phyloP scores from a whole-genome alignment of 2,329 filamentous ascomycete genomes.

The Exophiala calicioides region DNA sequence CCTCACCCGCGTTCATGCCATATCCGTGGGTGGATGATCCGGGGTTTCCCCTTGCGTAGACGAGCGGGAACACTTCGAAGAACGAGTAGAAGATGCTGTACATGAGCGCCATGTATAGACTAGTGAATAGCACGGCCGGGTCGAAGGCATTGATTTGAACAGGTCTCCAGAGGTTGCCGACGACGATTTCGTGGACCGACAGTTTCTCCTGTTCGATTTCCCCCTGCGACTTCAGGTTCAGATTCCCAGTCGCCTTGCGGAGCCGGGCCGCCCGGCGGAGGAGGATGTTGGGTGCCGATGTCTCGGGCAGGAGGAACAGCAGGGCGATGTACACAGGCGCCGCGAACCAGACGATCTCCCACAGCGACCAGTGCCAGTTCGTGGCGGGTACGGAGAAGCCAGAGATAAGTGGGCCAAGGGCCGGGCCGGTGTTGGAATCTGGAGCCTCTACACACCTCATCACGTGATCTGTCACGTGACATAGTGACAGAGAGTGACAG shows the following conservation, averaged over 20 bases:
- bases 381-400: constrained; percentile 60
- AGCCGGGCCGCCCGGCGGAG: constrained; percentile 60
- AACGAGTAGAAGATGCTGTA: constrained; percentile 54
- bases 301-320: constrained; percentile 66
- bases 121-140: constrained; percentile 62
- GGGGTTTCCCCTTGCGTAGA: constrained; percentile 52
- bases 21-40: constrained; percentile 51
- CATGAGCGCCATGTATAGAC: constrained; percentile 62
- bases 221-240: constrained; percentile 60
- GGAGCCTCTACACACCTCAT: no score
- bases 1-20: constrained; percentile 58
- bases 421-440: no score
- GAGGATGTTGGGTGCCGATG: constrained; percentile 60
- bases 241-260: constrained; percentile 59
- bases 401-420: constrained; percentile 50
- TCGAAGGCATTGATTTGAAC: constrained; percentile 60
- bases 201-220: constrained; percentile 64
- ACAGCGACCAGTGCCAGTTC: constrained; percentile 59
- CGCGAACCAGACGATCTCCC: constrained; percentile 64
- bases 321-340: constrained; percentile 60
- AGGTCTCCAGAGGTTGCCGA: constrained; percentile 62
- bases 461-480: no score
- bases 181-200: constrained; percentile 44
- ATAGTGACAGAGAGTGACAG: no score
- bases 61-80: constrained; percentile 68